Evolutionary conservation across 441 rosid genomes (phyloP), one percentile per base, ranked within the genome.

Genomic region (Gossypium gossypioides): DNA sequence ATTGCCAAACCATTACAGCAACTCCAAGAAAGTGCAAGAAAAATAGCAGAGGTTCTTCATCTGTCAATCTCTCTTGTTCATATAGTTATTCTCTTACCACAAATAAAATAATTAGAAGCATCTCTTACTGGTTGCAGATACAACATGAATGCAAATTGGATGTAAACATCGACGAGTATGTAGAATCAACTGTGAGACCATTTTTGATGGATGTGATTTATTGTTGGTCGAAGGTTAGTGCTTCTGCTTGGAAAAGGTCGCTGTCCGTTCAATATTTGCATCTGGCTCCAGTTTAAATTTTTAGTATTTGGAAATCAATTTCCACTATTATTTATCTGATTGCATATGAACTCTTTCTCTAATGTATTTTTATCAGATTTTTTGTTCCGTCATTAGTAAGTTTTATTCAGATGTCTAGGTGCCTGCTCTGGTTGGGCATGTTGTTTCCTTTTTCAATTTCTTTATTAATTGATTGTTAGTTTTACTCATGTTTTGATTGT

Each of bases 71-170:
- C 66, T 46, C 25, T 48, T 67, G 32, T 71, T 72, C 16, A 7
- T 25, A 8, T 57, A 4, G 29, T 73, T 25, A 50, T 75, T 69
- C 5, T 25, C 67, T 71, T 29, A 9, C 25, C 19, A 75, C 19
- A 24, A 24, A 44, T 25, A 15, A 48, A 51, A 15, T 21, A 21
- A 21, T 52, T 61, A 46, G 58, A 56, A 59, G 29, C 58, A 12
- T 55, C 40, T 75, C 57, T 71, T 15, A 63, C 40, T 75, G 63
- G 34, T 76, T 79, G 74, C 84, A 92, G 97, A 86, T 91, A 84
- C 99, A 95, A 91, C 89, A 81, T 79, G 97, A 92, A 80, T 92
- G 99, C 90, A 95, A 95, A 81, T 84, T 95, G 83, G 96, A 91
- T 69, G 77, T 92, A 40, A 80, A 88, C 71, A 93, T 95, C 19